Conservation (phyloP, 306 rosid species). For the Fagus crenata region DNA sequence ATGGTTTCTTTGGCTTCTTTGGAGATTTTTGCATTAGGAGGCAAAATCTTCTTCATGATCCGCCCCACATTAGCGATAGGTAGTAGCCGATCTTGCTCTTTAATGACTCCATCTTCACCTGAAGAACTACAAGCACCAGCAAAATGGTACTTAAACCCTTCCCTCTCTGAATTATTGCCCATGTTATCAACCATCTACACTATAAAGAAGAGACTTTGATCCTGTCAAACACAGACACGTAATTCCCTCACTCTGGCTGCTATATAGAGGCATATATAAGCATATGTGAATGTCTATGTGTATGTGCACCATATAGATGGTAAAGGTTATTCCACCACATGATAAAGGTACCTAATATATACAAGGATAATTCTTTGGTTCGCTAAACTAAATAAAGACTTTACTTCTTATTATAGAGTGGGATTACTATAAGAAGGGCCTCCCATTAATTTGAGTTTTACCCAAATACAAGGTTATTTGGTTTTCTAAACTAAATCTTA, state of each 20-base stretch:
- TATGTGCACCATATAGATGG: slow-evolving; percentile 21
- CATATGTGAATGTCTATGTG: background rate
- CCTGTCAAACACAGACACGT: slow-evolving; percentile 87
- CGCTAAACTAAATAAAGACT: background rate
- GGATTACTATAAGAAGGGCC: background rate
- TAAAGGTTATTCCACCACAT: slow-evolving; percentile 7
- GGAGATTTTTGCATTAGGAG: slow-evolving; percentile 82
- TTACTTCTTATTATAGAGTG: background rate
- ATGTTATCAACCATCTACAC: slow-evolving; percentile 55
- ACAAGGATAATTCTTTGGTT: background rate
- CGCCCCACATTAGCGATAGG: slow-evolving; percentile 94
- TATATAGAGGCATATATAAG: slow-evolving; percentile 16
- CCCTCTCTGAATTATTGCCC: slow-evolving; percentile 45
- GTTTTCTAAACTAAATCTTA: too few species aligned
- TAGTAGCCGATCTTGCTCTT: slow-evolving; percentile 92
- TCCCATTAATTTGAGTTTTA: too few species aligned
- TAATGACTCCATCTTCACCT: slow-evolving; percentile 45
- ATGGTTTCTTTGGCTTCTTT: slow-evolving; percentile 93
- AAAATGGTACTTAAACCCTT: slow-evolving; percentile 52
- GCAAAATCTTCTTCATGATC: slow-evolving; percentile 90
- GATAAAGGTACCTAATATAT: slow-evolving; percentile 3
- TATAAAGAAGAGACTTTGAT: slow-evolving; percentile 22
- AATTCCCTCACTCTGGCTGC: slow-evolving; percentile 37
- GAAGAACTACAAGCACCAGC: slow-evolving; percentile 17
- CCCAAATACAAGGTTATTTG: too few species aligned